These are phyloP conservation scores for Penicillium verhagenii DNA, from an alignment of 495 filamentous ascomycete genomes.

Conservation along the genomic window DNA sequence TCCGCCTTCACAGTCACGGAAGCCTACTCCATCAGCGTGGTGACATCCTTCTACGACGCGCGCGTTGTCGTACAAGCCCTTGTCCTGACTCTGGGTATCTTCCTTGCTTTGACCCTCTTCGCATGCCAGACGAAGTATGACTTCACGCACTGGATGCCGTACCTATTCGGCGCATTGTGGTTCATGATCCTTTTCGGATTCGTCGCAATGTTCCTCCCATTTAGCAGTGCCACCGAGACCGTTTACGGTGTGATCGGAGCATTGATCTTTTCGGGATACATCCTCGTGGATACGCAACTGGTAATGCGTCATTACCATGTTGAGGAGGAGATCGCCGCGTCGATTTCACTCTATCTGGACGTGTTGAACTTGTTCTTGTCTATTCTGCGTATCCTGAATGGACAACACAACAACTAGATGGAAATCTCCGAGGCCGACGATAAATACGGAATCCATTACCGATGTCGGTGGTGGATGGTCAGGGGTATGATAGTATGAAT, in stretches of 20 bases:
- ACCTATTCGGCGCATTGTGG: slow-evolving; percentile 89
- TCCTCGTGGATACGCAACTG: slow-evolving; percentile 93
- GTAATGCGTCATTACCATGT: slow-evolving; percentile 94
- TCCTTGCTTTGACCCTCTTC: slow-evolving; percentile 88
- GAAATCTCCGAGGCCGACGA: not conserved
- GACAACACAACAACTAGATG: slow-evolving; percentile 77
- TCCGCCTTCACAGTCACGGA: slow-evolving; percentile 87
- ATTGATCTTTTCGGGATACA: slow-evolving; percentile 88
- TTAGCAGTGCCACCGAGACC: slow-evolving; percentile 73
- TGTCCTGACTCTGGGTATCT: slow-evolving; percentile 87
- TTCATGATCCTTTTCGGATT: slow-evolving; percentile 89
- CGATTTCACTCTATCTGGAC: slow-evolving; percentile 93
- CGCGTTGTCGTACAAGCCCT: slow-evolving; percentile 86
- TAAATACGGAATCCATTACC: not conserved
- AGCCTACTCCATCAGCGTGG: slow-evolving; percentile 89
- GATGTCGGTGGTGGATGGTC: not conserved
- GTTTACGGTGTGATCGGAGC: slow-evolving; percentile 78
- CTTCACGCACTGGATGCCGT: slow-evolving; percentile 95
- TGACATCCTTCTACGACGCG: slow-evolving; percentile 81
- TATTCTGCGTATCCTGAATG: slow-evolving; percentile 87
- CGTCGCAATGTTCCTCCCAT: slow-evolving; percentile 80
- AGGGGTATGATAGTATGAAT: not conserved
- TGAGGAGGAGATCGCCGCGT: slow-evolving; percentile 97
- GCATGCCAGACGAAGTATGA: slow-evolving; percentile 98
- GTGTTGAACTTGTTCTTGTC: slow-evolving; percentile 95